These are phyloP conservation scores for Xylaria sp. DNA, from an alignment of 2,329 filamentous ascomycete species.

Conservation along the genomic window DNA sequence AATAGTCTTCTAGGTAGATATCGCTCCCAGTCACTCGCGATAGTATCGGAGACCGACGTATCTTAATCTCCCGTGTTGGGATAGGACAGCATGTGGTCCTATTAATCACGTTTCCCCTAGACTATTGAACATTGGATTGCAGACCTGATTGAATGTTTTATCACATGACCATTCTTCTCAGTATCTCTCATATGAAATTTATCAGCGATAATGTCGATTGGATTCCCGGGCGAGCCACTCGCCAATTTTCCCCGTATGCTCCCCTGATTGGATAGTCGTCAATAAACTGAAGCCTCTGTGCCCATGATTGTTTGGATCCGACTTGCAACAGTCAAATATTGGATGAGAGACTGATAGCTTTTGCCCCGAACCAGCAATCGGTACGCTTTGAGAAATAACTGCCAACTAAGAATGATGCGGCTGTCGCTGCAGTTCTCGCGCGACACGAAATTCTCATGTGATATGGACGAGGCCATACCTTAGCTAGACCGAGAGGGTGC, in stretches of 20 bases:
- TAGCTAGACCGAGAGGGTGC: neutral
- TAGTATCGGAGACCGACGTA: neutral
- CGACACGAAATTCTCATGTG: neutral
- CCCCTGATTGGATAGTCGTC: neutral
- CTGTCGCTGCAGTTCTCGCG: neutral
- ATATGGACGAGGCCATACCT: neutral
- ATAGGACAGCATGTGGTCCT: neutral
- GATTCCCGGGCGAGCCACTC: neutral
- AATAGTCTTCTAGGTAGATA: neutral
- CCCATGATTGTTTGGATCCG: neutral
- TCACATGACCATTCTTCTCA: slow-evolving; percentile 2
- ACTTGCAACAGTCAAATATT: neutral
- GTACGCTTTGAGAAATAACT: neutral
- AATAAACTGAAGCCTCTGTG: slow-evolving; percentile 1
- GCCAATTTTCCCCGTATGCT: neutral
- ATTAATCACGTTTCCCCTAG: neutral
- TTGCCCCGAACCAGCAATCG: neutral
- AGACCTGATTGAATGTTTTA: neutral
- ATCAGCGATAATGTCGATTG: neutral
- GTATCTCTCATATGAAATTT: neutral
- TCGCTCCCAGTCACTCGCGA: neutral
- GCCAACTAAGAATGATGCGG: slow-evolving; percentile 1
- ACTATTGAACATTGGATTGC: too few species aligned
- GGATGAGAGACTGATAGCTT: neutral
- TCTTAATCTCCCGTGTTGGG: neutral